phyloP scores from a whole-genome alignment of 176 grass and related monocot genomes.

The Pontederia crassipes region DNA sequence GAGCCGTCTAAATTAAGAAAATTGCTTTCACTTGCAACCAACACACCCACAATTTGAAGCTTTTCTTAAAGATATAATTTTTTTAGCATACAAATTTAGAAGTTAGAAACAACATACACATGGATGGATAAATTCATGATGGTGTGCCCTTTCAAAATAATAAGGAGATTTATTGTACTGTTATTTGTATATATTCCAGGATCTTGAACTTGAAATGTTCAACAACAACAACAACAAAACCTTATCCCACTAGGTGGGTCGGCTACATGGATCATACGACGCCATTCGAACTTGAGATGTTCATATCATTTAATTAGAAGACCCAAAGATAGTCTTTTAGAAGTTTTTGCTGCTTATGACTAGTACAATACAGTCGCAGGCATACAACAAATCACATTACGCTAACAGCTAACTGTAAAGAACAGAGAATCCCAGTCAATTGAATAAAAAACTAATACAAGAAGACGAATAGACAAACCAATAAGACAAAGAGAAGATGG shows the following conservation, averaged over 20 bases:
- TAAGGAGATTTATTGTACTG: neutral
- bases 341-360: too few relatives aligned
- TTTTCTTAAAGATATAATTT: too few relatives aligned
- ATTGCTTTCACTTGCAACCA: too few relatives aligned
- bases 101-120: neutral
- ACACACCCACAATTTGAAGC: too few relatives aligned
- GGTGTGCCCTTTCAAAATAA: neutral
- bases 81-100: neutral
- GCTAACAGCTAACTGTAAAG: neutral
- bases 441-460: neutral
- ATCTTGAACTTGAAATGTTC: too few relatives aligned
- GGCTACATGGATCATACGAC: too few relatives aligned
- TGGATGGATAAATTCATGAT: neutral
- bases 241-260: too few relatives aligned
- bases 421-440: neutral
- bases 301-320: too few relatives aligned
- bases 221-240: too few relatives aligned
- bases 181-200: neutral
- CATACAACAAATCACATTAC: conserved; percentile 4
- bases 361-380: neutral
- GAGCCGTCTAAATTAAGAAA: too few relatives aligned
- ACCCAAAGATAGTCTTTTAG: too few relatives aligned
- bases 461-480: neutral
- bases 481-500: neutral
- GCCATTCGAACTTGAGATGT: too few relatives aligned